Evolutionary conservation across 1,139 yeast species (phyloP).

Genomic region (Tardiomyces digboiensis): DNA sequence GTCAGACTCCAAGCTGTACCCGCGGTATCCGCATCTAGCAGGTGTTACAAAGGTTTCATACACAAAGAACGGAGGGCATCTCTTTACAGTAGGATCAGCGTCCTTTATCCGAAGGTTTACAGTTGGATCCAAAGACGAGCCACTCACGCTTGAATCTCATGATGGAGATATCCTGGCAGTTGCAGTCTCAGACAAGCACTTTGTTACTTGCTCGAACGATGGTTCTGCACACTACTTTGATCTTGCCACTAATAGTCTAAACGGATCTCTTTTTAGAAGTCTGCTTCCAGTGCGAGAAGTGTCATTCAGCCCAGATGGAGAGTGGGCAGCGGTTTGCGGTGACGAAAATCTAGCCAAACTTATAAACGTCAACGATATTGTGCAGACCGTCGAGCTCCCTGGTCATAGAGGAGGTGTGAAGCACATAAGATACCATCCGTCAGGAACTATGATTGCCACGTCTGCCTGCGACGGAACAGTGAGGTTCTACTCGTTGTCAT

Average conservation of each 20-base stretch:
- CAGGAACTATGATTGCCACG: constrained; percentile 51
- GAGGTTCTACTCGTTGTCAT: constrained; percentile 50
- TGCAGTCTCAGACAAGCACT: constrained; percentile 12
- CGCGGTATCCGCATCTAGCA: constrained; percentile 25
- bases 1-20: constrained; percentile 8
- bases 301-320: constrained; percentile 60
- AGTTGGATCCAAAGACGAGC: constrained; percentile 19
- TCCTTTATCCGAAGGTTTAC: constrained; percentile 26
- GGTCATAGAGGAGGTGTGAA: constrained; percentile 4
- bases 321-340: constrained; percentile 63
- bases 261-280: constrained; percentile 21
- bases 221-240: constrained; percentile 28
- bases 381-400: constrained; percentile 4
- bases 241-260: constrained; percentile 15
- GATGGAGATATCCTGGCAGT: constrained; percentile 9
- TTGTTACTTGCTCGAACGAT: constrained; percentile 29
- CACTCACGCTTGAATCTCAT: constrained; percentile 11
- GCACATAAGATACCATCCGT: constrained; percentile 50
- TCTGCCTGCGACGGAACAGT: constrained; percentile 62
- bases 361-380: constrained; percentile 38
- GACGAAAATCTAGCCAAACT: constrained; percentile 53
- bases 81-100: constrained; percentile 30
- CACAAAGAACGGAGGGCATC: constrained; percentile 23
- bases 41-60: constrained; percentile 29
- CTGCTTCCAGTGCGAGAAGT: constrained; percentile 62